Base-by-base conservation (phyloP, 257 asterid genomes). In the Solanum etuberosum region DNA sequence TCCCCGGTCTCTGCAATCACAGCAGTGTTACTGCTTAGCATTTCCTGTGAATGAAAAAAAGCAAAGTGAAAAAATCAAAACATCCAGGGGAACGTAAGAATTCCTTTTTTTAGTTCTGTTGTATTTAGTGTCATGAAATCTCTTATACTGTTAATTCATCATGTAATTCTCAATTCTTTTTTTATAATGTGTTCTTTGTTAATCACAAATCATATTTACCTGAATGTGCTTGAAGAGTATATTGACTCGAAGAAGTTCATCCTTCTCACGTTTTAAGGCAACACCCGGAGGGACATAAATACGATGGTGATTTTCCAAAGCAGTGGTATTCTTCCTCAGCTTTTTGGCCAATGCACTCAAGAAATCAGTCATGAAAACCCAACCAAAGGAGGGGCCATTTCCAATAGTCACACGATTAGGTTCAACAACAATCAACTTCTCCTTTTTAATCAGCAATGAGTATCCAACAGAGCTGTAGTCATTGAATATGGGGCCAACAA, bases 381-480 rank as follows among this genome's bases (percentile, higher is more conserved):
- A 89, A 27, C 91, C 91, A 29, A 89, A 85, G 23, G 91, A 89
- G 78, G 91, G 91, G 40, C 91, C 91, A 71, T 86, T 84, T 29
- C 88, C 90, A 72, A 89, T 83, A 6, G 86, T 89, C 43, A 89
- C 91, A 21, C 91, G 91, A 81, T 87, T 23, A 8, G 91, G 91
- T 42, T 87, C 85, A 7, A 89, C 87, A 61, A 59, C 59, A 34
- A 89, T 87, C 31, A 86, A 72, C 73, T 89, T 89, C 84, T 89
- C 91, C 35, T 85, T 89, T 29, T 89, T 85, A 77, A 89, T 89
- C 86, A 89, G 85, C 85, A 89, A 82, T 5, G 91, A 89, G 74
- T 89, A 89, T 83, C 91, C 91, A 16, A 87, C 90, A 7, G 91
- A 89, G 85, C 91, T 89, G 84, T 87, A 89, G 83, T 89, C 91